Conservation (phyloP, 2,329 filamentous ascomycete species). For the Fusarium drepaniforme region DNA sequence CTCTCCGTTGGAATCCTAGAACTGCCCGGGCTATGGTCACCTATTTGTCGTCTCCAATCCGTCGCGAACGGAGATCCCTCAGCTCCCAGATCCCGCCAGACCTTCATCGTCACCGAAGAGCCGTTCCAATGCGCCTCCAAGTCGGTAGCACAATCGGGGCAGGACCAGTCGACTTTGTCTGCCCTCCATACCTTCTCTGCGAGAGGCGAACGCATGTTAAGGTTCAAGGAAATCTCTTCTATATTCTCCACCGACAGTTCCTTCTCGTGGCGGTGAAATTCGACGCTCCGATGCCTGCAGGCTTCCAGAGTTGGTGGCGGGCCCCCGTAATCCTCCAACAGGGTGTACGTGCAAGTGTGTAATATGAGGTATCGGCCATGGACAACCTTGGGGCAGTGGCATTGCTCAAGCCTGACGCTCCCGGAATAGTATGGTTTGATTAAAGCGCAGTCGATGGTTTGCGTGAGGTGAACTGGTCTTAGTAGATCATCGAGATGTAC, state of each 20-base stretch:
- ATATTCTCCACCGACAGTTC: neutral
- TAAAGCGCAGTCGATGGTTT: neutral
- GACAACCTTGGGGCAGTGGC: neutral
- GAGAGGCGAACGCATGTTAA: neutral
- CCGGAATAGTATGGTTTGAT: too few relatives aligned
- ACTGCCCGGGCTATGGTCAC: neutral
- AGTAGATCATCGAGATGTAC: neutral
- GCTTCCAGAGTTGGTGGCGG: neutral
- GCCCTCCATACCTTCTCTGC: neutral
- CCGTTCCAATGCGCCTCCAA: neutral
- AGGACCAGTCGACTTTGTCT: neutral
- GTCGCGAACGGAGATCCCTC: neutral
- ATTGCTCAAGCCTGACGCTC: neutral
- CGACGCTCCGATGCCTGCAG: neutral
- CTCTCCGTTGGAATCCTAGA: neutral
- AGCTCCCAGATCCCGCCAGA: slow-evolving; percentile 8
- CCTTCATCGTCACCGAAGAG: neutral
- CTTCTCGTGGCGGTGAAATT: neutral
- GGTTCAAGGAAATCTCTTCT: neutral
- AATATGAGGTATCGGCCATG: neutral
- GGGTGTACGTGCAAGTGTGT: neutral
- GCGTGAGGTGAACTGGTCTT: neutral
- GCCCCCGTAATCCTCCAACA: too few relatives aligned
- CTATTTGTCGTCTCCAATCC: neutral
- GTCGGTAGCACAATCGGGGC: neutral